Percentiles rank a stretch among this genome's conserved stretches.
Conservation (phyloP, 129 eudicot species). For the Rutidosis leptorrhynchoides region DNA sequence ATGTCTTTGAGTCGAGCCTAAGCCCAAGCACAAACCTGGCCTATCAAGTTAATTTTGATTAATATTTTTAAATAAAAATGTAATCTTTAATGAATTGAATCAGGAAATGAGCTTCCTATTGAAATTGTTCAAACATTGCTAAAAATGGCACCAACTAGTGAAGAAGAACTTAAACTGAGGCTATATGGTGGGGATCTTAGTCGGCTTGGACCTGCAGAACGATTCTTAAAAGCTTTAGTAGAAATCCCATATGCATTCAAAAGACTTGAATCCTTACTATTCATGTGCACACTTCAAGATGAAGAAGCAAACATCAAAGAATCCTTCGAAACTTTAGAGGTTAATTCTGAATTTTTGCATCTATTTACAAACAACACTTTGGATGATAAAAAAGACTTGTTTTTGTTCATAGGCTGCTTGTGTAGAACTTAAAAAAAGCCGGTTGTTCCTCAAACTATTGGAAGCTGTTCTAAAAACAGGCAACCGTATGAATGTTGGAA, state of each 20-base stretch:
- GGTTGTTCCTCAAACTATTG: slow-evolving; percentile 50
- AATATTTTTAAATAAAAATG: not conserved
- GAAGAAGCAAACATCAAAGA: slow-evolving; percentile 46
- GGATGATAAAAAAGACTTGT: not conserved
- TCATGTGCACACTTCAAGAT: slow-evolving; percentile 54
- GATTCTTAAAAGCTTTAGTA: slow-evolving; percentile 50
- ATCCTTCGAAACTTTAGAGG: slow-evolving; percentile 52
- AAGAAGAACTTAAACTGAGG: slow-evolving; percentile 59
- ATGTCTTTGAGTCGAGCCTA: not conserved
- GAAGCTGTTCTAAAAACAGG: slow-evolving; percentile 70
- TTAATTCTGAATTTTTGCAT: slow-evolving; percentile 23
- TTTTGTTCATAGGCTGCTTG: slow-evolving; percentile 46
- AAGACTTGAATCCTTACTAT: slow-evolving; percentile 46
- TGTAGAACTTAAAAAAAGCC: slow-evolving; percentile 44
- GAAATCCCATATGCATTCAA: slow-evolving; percentile 57
- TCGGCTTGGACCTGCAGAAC: slow-evolving; percentile 59
- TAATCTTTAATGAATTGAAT: slow-evolving; percentile 11
- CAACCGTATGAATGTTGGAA: slow-evolving; percentile 65
- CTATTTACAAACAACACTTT: not conserved
- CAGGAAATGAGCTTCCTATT: slow-evolving; percentile 60
- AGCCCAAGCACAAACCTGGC: not conserved
- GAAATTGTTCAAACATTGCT: slow-evolving; percentile 55
- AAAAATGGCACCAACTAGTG: slow-evolving; percentile 57
- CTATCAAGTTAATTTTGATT: not conserved
- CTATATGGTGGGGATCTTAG: slow-evolving; percentile 46